Evolutionary conservation across 306 rosid species (phyloP), one percentile per base, ranked within the genome.

Genomic region (Medicago ruthenica): DNA sequence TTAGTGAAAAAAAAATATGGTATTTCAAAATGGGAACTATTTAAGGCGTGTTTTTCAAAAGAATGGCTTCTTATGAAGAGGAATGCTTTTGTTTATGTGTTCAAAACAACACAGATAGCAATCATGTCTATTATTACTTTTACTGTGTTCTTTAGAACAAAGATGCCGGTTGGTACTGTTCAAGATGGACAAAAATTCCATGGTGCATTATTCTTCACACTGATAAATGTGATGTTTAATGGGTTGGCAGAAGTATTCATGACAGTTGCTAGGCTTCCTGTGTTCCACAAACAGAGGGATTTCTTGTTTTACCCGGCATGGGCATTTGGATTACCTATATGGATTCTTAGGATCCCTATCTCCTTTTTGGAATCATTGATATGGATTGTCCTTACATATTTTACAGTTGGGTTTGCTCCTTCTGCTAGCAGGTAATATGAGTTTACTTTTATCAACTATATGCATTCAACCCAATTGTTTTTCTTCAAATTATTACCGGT

Each of bases 321-420:
- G 98, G 93, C 93, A 1, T 91, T 91, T 62, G 88, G 57, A 0
- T 51, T 93, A 14, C 98, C 96, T 4, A 88, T 93, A 74, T 93
- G 87, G 90, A 41, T 89, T 75, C 92, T 91, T 5, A 87, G 93
- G 70, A 89, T 93, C 72, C 98, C 98, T 1, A 22, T 91, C 11
- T 93, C 98, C 5, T 42, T 89, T 36, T 0, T 81, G 75, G 98
- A 93, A 78, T 88, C 97, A 2, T 87, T 62, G 37, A 83, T 93
- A 68, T 93, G 97, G 98, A 63, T 87, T 68, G 20, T 75, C 70
- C 77, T 93, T n/a, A 93, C 97, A 11, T 93, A 91, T 75, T 93
- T 88, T 73, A 81, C 96, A 24, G 79, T 93, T 66, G 98, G 98
- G 17, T 93, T 88, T 77, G 97, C 98, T 71, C 98, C 97, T 64